Evolutionary conservation across 1,139 yeast species (phyloP).

Genomic region (Debaryomyces sp.): DNA sequence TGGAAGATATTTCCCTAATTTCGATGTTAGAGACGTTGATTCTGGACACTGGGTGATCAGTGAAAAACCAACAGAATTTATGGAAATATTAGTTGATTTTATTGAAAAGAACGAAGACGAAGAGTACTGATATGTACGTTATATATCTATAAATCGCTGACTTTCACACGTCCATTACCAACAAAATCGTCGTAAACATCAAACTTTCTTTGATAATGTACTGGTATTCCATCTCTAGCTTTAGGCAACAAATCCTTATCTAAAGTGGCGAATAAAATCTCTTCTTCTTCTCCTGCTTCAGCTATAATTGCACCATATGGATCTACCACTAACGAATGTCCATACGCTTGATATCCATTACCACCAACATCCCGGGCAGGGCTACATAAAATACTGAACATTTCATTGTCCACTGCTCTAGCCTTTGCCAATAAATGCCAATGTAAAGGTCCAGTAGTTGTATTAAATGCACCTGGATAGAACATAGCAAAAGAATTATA

Average conservation of each 20-base stretch:
- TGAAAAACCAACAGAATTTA: constrained; percentile 74
- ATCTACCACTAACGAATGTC: constrained; percentile 77
- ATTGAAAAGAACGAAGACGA: constrained; percentile 58
- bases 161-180: constrained; percentile 42
- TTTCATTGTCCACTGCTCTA: constrained; percentile 81
- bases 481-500: constrained; percentile 71
- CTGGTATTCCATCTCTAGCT: constrained; percentile 27
- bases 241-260: constrained; percentile 22
- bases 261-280: constrained; percentile 27
- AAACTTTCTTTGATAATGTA: constrained; percentile 26
- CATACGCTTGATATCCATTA: constrained; percentile 68
- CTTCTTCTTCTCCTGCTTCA: constrained; percentile 39
- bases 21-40: constrained; percentile 71
- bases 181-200: constrained; percentile 27
- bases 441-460: constrained; percentile 84
- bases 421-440: constrained; percentile 79
- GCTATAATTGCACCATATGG: constrained; percentile 84
- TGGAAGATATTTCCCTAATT: constrained; percentile 78
- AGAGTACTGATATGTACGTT: background rate
- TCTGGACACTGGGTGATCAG: constrained; percentile 93
- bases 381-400: constrained; percentile 65
- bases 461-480: constrained; percentile 87
- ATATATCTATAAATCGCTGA: constrained; percentile 31
- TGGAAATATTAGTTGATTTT: constrained; percentile 58
- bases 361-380: constrained; percentile 65